Base-by-base conservation (phyloP, 139 green algal genomes). In the Trebouxia sp. region DNA sequence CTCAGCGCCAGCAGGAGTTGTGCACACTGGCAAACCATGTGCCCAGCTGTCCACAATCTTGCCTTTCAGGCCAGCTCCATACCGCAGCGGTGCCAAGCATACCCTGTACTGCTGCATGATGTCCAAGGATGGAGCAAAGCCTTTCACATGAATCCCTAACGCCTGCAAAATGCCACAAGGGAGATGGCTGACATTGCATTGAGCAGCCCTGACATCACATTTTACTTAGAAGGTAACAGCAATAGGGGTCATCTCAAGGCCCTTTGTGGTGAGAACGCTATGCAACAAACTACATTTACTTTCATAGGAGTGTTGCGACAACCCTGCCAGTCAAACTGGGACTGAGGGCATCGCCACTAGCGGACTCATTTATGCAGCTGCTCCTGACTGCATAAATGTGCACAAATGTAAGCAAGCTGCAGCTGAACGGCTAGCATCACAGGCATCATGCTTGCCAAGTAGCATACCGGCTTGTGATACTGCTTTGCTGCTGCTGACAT, bases 41-140 rank as follows among this genome's bases (percentile, higher is more conserved):
- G 32, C 76, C 90, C 90, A 94, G 50, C 53, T 72, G 56, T 94
- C 90, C 15, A 92, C 69, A 30, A 94, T 83, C 83, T 94, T 94
- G 24, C 90, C 90, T 62, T 94, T 94, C 14, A 94, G 78, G 7
- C 90, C 90, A 15, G 90, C 90, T 7, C 90, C 90, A 78, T 84
- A 93, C 0, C 89, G 74, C 51, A 94, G 82, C 1, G 90, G 90
- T 3, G 90, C 86, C n/a, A 94, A 78, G 47, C 82, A 72, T 38
- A 89, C 83, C 10, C 86, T 32, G 58, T 91, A 88, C 2, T 35
- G 24, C n/a, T 79, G 70, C 75, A 94, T 84, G 9, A 84, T 20
- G 37, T 90, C 88, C 38, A 94, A 75, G 15, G 77, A 85, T 41
- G 85, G 78, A 6, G 86, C 86, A 70, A 82, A 85, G 42, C 87